Percentiles rank a stretch among this genome's conserved stretches.
phyloP scores from a whole-genome alignment of 805 yeast species.

The Jamesozyma piceae region DNA sequence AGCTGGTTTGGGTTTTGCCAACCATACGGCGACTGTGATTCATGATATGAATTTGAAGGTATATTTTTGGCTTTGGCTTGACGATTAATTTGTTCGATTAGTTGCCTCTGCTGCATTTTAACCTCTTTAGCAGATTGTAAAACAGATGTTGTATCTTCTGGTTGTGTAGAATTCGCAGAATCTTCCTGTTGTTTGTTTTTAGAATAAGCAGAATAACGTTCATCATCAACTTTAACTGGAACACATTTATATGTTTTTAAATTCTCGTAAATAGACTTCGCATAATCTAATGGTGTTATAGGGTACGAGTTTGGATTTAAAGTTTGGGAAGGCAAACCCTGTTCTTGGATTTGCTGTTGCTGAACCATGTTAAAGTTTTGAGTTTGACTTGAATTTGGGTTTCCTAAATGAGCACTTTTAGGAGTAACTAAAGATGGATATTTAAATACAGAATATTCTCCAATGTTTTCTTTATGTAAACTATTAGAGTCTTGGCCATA shows the following conservation, averaged over 20 bases:
- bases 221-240: slow-evolving; percentile 21
- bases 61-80: slow-evolving; percentile 4
- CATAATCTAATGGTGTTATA: slow-evolving; percentile 24
- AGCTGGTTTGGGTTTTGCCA: not conserved
- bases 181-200: not conserved
- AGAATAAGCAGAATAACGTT: slow-evolving; percentile 2
- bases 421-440: slow-evolving; percentile 7
- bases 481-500: not conserved
- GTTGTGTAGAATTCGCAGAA: not conserved
- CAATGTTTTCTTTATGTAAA: not conserved
- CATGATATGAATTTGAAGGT: not conserved
- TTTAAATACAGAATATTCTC: not conserved
- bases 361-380: not conserved
- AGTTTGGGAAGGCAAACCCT: not conserved
- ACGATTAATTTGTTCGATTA: slow-evolving; percentile 14
- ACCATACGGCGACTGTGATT: not conserved
- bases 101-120: slow-evolving; percentile 18
- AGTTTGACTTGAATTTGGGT: not conserved
- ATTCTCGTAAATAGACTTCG: slow-evolving; percentile 24
- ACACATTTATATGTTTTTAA: slow-evolving; percentile 24
- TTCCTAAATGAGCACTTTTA: slow-evolving; percentile 1
- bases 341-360: not conserved
- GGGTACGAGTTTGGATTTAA: slow-evolving; percentile 8
- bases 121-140: slow-evolving; percentile 5
- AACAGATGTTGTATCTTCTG: not conserved